Conservation (phyloP, 805 yeast species). For the Wickerhamiella siamensis region DNA sequence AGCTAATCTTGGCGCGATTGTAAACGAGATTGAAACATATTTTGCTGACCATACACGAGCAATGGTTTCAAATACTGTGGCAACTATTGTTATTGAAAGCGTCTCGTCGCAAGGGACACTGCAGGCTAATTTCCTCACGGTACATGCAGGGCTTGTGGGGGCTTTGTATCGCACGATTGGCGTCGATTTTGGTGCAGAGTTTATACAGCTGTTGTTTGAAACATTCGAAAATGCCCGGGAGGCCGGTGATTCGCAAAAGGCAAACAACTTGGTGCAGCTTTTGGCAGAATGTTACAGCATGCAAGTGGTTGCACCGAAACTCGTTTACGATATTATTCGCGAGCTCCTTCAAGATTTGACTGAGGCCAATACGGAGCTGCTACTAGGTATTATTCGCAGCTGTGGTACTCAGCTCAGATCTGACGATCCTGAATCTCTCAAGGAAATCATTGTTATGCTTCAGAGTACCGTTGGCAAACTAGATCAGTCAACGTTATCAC, state of each 20-base stretch:
- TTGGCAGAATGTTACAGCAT: slow-evolving; percentile 65
- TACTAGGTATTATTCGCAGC: slow-evolving; percentile 55
- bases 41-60: slow-evolving; percentile 62
- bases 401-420: slow-evolving; percentile 76
- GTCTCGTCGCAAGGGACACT: slow-evolving; percentile 49
- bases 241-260: slow-evolving; percentile 23
- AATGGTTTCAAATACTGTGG: slow-evolving; percentile 55
- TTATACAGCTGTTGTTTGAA: slow-evolving; percentile 69
- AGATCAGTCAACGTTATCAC: slow-evolving; percentile 27
- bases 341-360: slow-evolving; percentile 36
- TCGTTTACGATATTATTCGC: slow-evolving; percentile 64
- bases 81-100: slow-evolving; percentile 49
- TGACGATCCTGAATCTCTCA: slow-evolving; percentile 79
- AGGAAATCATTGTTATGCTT: slow-evolving; percentile 53
- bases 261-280: slow-evolving; percentile 56
- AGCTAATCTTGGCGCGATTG: slow-evolving; percentile 58
- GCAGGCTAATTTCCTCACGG: slow-evolving; percentile 62
- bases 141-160: slow-evolving; percentile 64
- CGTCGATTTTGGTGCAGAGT: slow-evolving; percentile 75
- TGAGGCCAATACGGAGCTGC: slow-evolving; percentile 63
- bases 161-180: slow-evolving; percentile 72
- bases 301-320: slow-evolving; percentile 56
- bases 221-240: slow-evolving; percentile 32
- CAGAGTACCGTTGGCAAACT: slow-evolving; percentile 34
- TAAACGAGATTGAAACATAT: slow-evolving; percentile 49